Conservation (phyloP, 345 rosid species). For the Brassica carinata region DNA sequence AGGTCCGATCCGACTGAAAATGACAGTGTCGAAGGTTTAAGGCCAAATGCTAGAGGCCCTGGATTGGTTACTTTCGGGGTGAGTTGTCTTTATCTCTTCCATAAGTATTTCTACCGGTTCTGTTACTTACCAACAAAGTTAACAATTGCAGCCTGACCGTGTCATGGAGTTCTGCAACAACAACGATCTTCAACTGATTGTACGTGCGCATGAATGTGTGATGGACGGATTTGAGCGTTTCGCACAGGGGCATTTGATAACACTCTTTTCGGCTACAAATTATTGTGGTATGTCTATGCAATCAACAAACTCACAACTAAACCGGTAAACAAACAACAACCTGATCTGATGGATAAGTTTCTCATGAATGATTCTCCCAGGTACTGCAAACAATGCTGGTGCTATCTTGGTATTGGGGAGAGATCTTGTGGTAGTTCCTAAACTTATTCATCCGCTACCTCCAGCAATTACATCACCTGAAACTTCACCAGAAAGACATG, state of each 20-base stretch:
- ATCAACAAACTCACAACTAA: not conserved
- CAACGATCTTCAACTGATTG: constrained; percentile 96
- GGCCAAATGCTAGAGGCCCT: constrained; percentile 99
- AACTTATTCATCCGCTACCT: constrained; percentile 93
- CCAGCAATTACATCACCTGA: constrained; percentile 88
- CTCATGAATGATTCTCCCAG: constrained; percentile 37
- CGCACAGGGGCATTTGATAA: constrained; percentile 95
- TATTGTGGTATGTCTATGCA: constrained; percentile 63
- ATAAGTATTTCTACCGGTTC: not conserved
- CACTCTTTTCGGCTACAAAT: constrained; percentile 96
- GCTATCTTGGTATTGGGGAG: constrained; percentile 97
- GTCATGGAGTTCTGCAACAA: constrained; percentile 98
- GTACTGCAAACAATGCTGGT: constrained; percentile 99
- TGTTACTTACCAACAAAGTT: constrained; percentile 17
- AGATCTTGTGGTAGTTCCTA: constrained; percentile 96
- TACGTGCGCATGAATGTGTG: constrained; percentile 97
- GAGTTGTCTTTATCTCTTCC: constrained; percentile 36
- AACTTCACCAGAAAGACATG: constrained; percentile 75
- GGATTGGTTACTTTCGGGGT: constrained; percentile 99
- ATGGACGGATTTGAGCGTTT: constrained; percentile 99
- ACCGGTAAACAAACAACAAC: not conserved
- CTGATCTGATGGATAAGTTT: not conserved
- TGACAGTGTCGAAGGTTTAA: constrained; percentile 97
- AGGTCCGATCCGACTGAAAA: constrained; percentile 99
- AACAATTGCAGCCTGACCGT: constrained; percentile 82